Evolutionary conservation across 768 basidiomycete genomes (phyloP).

Genomic region (Lentinula sp.): DNA sequence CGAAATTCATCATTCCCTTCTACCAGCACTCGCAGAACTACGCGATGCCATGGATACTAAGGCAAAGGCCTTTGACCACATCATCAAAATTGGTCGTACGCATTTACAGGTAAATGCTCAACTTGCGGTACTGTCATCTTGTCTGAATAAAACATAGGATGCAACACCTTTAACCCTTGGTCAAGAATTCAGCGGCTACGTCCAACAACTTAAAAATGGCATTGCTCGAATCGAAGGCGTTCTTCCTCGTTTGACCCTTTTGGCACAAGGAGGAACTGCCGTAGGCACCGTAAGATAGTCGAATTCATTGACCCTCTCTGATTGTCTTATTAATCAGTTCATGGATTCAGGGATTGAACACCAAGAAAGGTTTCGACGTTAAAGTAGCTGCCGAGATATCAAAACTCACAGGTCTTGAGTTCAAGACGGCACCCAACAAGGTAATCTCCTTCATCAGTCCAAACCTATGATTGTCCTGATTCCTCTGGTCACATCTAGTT

Average conservation of each 20-base stretch:
- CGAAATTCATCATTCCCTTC: slow-evolving; percentile 71
- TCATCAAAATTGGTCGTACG: slow-evolving; percentile 98
- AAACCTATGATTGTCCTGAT: background rate
- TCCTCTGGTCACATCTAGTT: slow-evolving; percentile 46
- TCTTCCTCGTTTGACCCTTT: slow-evolving; percentile 77
- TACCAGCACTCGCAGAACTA: slow-evolving; percentile 84
- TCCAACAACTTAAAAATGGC: slow-evolving; percentile 87
- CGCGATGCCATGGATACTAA: slow-evolving; percentile 82
- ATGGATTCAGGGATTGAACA: slow-evolving; percentile 79
- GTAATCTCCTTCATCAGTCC: slow-evolving; percentile 27
- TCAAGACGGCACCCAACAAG: slow-evolving; percentile 98
- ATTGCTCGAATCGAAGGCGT: slow-evolving; percentile 79
- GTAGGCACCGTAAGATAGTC: slow-evolving; percentile 79
- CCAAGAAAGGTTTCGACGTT: slow-evolving; percentile 93
- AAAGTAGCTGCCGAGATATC: slow-evolving; percentile 91
- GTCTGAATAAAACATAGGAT: slow-evolving; percentile 48
- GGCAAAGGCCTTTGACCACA: slow-evolving; percentile 76
- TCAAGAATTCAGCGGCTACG: slow-evolving; percentile 98
- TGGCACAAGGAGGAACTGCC: slow-evolving; percentile 98
- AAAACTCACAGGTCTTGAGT: slow-evolving; percentile 83
- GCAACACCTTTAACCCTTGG: slow-evolving; percentile 96
- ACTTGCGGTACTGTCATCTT: background rate
- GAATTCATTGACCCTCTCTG: background rate
- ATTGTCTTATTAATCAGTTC: background rate
- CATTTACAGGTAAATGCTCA: slow-evolving; percentile 66